Conservation (phyloP, 306 rosid species). For the Begonia fuchsioides region DNA sequence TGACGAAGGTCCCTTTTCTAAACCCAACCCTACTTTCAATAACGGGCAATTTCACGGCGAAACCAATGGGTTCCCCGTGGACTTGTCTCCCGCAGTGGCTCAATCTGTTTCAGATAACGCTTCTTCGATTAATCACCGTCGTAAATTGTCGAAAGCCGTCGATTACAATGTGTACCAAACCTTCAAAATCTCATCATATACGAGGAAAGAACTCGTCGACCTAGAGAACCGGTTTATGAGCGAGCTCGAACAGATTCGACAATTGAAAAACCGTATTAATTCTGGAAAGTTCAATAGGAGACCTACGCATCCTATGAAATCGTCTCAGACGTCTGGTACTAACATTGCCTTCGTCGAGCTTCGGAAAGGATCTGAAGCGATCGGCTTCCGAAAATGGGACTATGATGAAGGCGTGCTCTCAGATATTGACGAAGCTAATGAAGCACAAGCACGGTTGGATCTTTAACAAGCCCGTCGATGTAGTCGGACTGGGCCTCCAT, state of each 20-base stretch:
- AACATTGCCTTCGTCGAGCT: constrained; percentile 23
- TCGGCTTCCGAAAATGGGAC: background rate
- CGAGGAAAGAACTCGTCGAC: constrained; percentile 52
- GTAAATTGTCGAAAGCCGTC: constrained; percentile 15
- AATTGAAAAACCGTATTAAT: constrained; percentile 44
- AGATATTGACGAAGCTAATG: constrained; percentile 55
- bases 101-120: constrained; percentile 76
- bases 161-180: constrained; percentile 36
- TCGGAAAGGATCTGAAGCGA: background rate
- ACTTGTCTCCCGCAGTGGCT: constrained; percentile 25
- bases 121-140: constrained; percentile 57
- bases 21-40: constrained; percentile 42
- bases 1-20: constrained; percentile 67
- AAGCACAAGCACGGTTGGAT: constrained; percentile 62
- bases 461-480: constrained; percentile 57
- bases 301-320: constrained; percentile 26
- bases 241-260: constrained; percentile 73
- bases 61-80: constrained; percentile 13
- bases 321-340: constrained; percentile 38
- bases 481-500: constrained; percentile 39
- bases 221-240: constrained; percentile 32
- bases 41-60: constrained; percentile 31
- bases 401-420: constrained; percentile 43
- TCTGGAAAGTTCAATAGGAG: constrained; percentile 23
- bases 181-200: constrained; percentile 34